A percentile compares a stretch with the other conserved stretches of the same genome.
These are phyloP conservation scores for Penicillium nucicola DNA, from an alignment of 495 filamentous ascomycete species.

Conservation along the genomic window DNA sequence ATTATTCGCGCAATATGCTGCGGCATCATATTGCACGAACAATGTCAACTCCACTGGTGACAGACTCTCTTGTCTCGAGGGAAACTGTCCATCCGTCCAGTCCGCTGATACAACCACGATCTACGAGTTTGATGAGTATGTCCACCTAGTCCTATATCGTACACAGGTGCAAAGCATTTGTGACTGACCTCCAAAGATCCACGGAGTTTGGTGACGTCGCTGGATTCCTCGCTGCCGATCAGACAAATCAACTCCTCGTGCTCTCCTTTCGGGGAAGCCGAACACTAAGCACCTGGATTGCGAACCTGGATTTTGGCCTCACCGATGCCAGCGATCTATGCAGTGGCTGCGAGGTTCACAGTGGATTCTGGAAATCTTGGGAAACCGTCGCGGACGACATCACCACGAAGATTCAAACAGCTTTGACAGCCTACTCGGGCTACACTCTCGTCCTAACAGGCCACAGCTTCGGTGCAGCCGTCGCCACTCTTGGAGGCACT, in stretches of 20 bases:
- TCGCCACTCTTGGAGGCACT: constrained; percentile 59
- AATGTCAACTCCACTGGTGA: constrained; percentile 43
- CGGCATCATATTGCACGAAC: constrained; percentile 63
- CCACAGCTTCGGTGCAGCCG: constrained; percentile 66
- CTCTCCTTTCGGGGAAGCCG: constrained; percentile 66
- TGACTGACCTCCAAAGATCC: constrained; percentile 37
- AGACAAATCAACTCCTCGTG: constrained; percentile 58
- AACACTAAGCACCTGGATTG: constrained; percentile 63
- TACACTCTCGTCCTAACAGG: constrained; percentile 60
- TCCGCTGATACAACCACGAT: constrained; percentile 52
- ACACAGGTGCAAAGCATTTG: background rate
- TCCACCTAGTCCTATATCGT: background rate
- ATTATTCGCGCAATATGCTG: constrained; percentile 68
- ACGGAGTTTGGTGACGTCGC: constrained; percentile 54
- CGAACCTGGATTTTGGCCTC: constrained; percentile 50
- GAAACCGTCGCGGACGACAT: constrained; percentile 42
- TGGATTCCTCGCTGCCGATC: constrained; percentile 69
- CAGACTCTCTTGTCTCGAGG: constrained; percentile 52
- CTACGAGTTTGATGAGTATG: constrained; percentile 59
- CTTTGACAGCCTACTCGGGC: constrained; percentile 35
- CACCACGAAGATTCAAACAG: constrained; percentile 31
- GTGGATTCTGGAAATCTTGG: constrained; percentile 58
- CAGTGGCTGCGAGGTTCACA: constrained; percentile 46
- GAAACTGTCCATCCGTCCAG: constrained; percentile 61
- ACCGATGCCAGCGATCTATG: constrained; percentile 32